These are phyloP conservation scores for Penicillium canescens DNA, from an alignment of 495 filamentous ascomycete genomes.

Conservation along the genomic window DNA sequence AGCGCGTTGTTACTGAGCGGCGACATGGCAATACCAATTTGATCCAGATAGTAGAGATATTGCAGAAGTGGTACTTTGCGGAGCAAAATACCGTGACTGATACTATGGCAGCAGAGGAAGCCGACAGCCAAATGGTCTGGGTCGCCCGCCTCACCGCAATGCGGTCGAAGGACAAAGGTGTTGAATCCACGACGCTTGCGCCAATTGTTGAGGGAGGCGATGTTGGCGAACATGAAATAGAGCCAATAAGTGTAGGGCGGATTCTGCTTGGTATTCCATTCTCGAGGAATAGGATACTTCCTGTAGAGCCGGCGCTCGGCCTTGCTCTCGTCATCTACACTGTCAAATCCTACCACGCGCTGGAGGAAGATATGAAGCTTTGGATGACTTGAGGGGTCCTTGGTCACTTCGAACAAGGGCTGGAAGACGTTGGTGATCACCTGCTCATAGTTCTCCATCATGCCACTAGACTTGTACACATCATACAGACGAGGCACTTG, in stretches of 20 bases:
- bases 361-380: constrained; percentile 95
- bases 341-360: constrained; percentile 94
- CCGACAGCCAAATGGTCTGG: constrained; percentile 94
- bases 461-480: constrained; percentile 83
- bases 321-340: constrained; percentile 98
- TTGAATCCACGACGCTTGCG: constrained; percentile 91
- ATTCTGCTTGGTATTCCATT: constrained; percentile 90
- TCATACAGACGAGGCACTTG: constrained; percentile 94
- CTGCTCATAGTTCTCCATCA: constrained; percentile 89
- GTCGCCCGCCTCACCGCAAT: constrained; percentile 96
- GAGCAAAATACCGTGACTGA: constrained; percentile 90
- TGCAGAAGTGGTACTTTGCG: constrained; percentile 93
- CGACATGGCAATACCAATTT: constrained; percentile 98
- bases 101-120: constrained; percentile 92
- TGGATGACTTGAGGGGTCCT: constrained; percentile 80
- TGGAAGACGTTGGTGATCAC: constrained; percentile 90
- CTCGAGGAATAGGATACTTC: constrained; percentile 87
- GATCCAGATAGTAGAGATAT: constrained; percentile 96
- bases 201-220: constrained; percentile 88
- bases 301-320: constrained; percentile 84
- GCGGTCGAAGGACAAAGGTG: constrained; percentile 88
- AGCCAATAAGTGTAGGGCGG: constrained; percentile 99
- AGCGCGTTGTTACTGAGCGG: constrained; percentile 96
- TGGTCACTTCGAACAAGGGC: constrained; percentile 92
- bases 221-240: constrained; percentile 94